Evolutionary conservation across 2,329 filamentous ascomycete genomes (phyloP), one percentile per base, ranked within the genome.

Genomic region (Diaporthe velutina): DNA sequence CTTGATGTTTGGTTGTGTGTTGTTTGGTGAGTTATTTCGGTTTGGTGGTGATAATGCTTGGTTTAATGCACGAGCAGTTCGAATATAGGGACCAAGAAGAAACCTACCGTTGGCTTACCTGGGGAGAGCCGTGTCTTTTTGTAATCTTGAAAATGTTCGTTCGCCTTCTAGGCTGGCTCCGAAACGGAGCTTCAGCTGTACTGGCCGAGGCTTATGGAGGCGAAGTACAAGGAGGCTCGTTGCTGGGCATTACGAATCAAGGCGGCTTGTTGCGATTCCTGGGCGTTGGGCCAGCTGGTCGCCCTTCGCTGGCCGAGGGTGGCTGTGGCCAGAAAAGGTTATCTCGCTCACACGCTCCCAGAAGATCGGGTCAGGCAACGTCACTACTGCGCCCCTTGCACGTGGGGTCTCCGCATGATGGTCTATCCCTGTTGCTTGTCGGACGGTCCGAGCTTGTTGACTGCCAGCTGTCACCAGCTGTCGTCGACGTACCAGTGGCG

Each of bases 361-460:
- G 33, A 64, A 33, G 55, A 38, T 54, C 28, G 64, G 64, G 48
- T 42, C 33, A 60, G 33, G 55, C 60, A n/a, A 72, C 70, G 70
- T 72, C 66, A 60, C 67, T 54, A 58, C 66, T 74, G 73, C 73
- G 73, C 73, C 73, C 50, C 52, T 52, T 54, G 64, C 64, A 68
- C 25, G 64, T 54, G 64, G 64, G n/a, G n/a, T 12, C 33, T 8
- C 45, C 22, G 17, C 64, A 38, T 13, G 8, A 54, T 54, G 64
- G 64, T 68, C 33, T 13, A 68, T 54, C 64, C 64, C 64, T 68
- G 64, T 28, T 54, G 33, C 2, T 13, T 12, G 2, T 54, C 48
- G 64, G 64, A 13, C 64, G 64, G n/a, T 15, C 64, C 64, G 64
- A 68, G 33, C 33, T n/a, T 13, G 30, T 9, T 9, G 48, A 3